phyloP scores from a whole-genome alignment of 306 rosid genomes.

The Ziziphus jujuba region DNA sequence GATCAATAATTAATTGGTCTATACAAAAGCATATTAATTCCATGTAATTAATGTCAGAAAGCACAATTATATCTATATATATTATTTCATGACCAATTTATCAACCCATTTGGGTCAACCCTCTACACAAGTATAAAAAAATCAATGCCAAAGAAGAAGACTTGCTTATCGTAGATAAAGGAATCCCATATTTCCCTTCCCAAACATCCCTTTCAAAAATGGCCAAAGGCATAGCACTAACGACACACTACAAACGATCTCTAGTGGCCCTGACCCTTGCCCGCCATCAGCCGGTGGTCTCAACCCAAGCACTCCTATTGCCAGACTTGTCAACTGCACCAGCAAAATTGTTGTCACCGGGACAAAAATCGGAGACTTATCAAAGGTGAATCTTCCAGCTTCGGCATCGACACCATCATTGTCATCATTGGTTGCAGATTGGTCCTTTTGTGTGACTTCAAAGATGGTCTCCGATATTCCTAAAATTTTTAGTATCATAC shows the following conservation, averaged over 20 bases:
- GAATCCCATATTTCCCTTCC: conserved; percentile 63
- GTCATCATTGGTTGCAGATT: conserved; percentile 10
- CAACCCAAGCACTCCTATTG: conserved; percentile 32
- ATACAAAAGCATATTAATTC: too few relatives aligned
- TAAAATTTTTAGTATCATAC: conserved; percentile 32
- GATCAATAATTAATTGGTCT: too few relatives aligned
- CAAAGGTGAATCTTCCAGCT: conserved; percentile 46
- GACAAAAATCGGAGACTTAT: conserved; percentile 51
- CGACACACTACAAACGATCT: conserved; percentile 36
- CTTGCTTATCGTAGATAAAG: conserved; percentile 40
- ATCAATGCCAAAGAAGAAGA: conserved; percentile 37
- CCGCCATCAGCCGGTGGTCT: too few relatives aligned
- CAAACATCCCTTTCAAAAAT: conserved; percentile 56
- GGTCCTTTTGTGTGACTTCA: conserved; percentile 59
- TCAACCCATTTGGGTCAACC: not conserved
- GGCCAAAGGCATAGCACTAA: conserved; percentile 52
- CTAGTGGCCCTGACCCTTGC: too few relatives aligned
- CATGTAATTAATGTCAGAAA: too few relatives aligned
- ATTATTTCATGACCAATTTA: not conserved
- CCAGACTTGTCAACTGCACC: conserved; percentile 41
- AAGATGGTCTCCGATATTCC: conserved; percentile 46
- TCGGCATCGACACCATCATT: conserved; percentile 1
- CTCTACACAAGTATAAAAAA: conserved; percentile 39
- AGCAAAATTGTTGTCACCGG: conserved; percentile 60
- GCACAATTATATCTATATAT: too few relatives aligned